Evolutionary conservation across 352 stramenopile species (phyloP), one percentile per base, ranked within the genome.

Genomic region (Phytophthora hibernalis): DNA sequence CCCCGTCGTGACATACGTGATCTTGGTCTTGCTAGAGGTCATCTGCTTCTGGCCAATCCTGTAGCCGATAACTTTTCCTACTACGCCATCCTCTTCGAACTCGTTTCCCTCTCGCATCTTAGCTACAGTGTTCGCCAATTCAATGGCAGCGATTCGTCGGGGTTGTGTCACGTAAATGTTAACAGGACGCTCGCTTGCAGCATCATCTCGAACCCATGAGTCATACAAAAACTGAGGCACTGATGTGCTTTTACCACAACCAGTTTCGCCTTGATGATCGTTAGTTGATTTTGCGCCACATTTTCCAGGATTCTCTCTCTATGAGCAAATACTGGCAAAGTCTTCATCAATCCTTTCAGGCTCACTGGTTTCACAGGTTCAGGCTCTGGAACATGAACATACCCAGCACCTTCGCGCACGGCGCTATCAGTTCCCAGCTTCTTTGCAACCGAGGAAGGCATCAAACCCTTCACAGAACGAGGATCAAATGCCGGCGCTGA

Each of bases 81-180:
- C 71, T 16, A 77, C 57, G 13, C 82, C 80, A 45, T 87, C 71
- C 31, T 95, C 84, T 20, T 63, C 68, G 51, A 93, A 91, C 49
- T 85, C 79, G 15, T 92, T 92, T 4, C 62, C 80, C 45, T 92
- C 83, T 18, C 96, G 86, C 83, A 99, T 98, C 8, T 90, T 77
- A 5, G 96, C 92, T 30, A 99, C 97, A 5, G 97, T 97, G 35
- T 83, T 90, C 2, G 86, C 85, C 12, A 96, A 54, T 40, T 93
- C 87, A 50, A 95, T 95, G 12, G 87, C 89, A 37, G 97, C 97
- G 60, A 99, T 98, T 37, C 97, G 83, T 22, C 95, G 83, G 5
- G 96, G 96, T 67, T 99, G 97, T 9, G 93, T 98, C 31, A 99
- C 89, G 44, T 98, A 98, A 50, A 99, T 97, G 59, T 98, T 98